Evolutionary conservation across 2,329 filamentous ascomycete species (phyloP).

Genomic region (Botrytis sinoallii): DNA sequence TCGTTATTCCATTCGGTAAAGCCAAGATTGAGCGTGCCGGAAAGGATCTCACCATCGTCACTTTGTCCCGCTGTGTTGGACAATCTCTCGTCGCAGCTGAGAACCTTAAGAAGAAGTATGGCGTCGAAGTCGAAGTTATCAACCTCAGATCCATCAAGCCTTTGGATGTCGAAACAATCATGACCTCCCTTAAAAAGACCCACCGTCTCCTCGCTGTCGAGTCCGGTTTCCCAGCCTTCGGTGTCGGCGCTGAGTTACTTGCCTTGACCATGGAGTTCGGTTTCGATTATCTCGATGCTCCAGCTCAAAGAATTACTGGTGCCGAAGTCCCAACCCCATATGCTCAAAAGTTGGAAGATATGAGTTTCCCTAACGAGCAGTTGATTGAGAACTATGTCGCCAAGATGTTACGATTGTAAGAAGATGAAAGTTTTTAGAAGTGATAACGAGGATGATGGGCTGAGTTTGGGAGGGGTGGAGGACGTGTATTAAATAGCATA

Average conservation of each 20-base stretch:
- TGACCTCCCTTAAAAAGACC: slow-evolving; percentile 99
- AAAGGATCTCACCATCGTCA: slow-evolving; percentile 94
- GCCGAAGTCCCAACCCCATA: slow-evolving; percentile 98
- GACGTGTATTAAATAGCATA: slow-evolving; percentile 18
- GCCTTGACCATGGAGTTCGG: slow-evolving; percentile 95
- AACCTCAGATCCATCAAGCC: slow-evolving; percentile 98
- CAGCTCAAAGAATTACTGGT: slow-evolving; percentile 89
- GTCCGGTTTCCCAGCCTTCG: slow-evolving; percentile 94
- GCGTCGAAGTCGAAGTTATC: slow-evolving; percentile 92
- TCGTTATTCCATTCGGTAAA: slow-evolving; percentile 96
- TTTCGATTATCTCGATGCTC: slow-evolving; percentile 95
- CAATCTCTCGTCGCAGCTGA: slow-evolving; percentile 87
- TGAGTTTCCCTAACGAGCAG: slow-evolving; percentile 88
- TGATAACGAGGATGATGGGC: not conserved
- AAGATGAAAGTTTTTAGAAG: slow-evolving; percentile 1
- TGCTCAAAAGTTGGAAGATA: slow-evolving; percentile 85
- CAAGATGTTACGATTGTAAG: slow-evolving; percentile 79
- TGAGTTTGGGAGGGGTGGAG: not conserved
- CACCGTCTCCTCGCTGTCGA: slow-evolving; percentile 87
- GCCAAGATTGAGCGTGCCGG: slow-evolving; percentile 97
- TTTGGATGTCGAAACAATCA: slow-evolving; percentile 88
- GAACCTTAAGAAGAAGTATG: slow-evolving; percentile 92
- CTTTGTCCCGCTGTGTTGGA: slow-evolving; percentile 91
- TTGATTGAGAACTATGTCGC: slow-evolving; percentile 85
- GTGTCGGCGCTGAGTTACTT: slow-evolving; percentile 88